These are phyloP conservation scores for Lagenaria siceraria DNA, from an alignment of 306 rosid species.

Conservation along the genomic window DNA sequence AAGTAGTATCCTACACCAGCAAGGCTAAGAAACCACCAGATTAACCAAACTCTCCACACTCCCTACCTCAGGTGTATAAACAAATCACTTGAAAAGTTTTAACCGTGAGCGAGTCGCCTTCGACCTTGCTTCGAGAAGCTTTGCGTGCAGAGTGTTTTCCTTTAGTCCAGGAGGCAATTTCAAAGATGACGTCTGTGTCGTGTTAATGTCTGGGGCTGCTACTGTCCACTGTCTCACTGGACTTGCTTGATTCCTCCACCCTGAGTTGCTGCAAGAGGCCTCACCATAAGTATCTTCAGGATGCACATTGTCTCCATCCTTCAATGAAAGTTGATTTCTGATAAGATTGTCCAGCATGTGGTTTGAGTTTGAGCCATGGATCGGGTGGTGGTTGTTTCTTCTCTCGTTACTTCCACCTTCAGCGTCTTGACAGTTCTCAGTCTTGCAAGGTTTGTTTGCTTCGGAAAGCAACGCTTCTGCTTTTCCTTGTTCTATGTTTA, in stretches of 20 bases:
- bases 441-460: slow-evolving; percentile 30
- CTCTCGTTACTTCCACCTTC: slow-evolving; percentile 29
- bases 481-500: not conserved
- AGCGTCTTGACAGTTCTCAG: slow-evolving; percentile 22
- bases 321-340: slow-evolving; percentile 44
- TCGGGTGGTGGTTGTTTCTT: slow-evolving; percentile 29
- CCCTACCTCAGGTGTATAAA: not conserved
- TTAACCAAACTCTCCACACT: not conserved
- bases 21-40: not conserved
- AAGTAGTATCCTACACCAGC: not conserved
- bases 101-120: slow-evolving; percentile 63
- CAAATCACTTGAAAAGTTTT: slow-evolving; percentile 41
- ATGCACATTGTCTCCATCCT: slow-evolving; percentile 40
- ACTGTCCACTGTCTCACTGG: slow-evolving; percentile 79
- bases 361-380: slow-evolving; percentile 28
- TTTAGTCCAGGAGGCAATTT: slow-evolving; percentile 42
- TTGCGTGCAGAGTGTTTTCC: slow-evolving; percentile 75
- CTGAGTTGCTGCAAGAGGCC: slow-evolving; percentile 86
- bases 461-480: not conserved
- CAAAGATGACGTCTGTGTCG: slow-evolving; percentile 21
- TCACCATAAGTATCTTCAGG: slow-evolving; percentile 18
- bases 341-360: slow-evolving; percentile 40
- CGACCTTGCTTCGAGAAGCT: slow-evolving; percentile 92
- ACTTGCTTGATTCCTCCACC: slow-evolving; percentile 90
- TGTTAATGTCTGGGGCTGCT: slow-evolving; percentile 33